Conservation (phyloP, 2,329 filamentous ascomycete genomes). For the Aspergillus piperis region DNA sequence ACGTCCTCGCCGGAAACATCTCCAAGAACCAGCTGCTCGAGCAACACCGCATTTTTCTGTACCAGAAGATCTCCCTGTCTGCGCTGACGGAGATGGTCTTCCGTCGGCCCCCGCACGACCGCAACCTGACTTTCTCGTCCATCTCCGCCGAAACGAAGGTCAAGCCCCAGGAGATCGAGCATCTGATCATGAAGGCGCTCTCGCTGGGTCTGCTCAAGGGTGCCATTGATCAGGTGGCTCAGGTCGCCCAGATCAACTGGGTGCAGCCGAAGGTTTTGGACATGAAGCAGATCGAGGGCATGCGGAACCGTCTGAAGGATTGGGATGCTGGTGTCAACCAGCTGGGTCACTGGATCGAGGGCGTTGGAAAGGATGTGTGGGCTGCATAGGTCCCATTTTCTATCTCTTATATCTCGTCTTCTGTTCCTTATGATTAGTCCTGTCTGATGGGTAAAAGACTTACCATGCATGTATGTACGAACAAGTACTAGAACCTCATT, state of each 20-base stretch:
- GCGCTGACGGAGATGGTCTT: constrained; percentile 96
- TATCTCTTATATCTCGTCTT: constrained; percentile 6
- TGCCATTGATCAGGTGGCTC: constrained; percentile 93
- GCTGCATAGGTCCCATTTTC: constrained; percentile 61
- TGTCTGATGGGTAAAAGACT: background rate
- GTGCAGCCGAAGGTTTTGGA: constrained; percentile 98
- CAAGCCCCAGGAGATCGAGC: constrained; percentile 86
- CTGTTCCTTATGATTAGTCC: constrained; percentile 15
- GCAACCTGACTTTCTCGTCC: constrained; percentile 85
- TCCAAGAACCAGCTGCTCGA: constrained; percentile 75
- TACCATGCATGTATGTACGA: constrained; percentile 19
- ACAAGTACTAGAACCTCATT: constrained; percentile 14
- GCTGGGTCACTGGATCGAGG: constrained; percentile 95
- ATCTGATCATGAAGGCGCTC: constrained; percentile 98
- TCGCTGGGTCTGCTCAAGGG: constrained; percentile 86
- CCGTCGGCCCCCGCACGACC: constrained; percentile 90
- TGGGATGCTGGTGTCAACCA: constrained; percentile 97
- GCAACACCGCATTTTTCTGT: constrained; percentile 78
- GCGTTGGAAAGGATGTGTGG: constrained; percentile 92
- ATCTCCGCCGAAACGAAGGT: constrained; percentile 94
- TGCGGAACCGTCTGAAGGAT: constrained; percentile 83
- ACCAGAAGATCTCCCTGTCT: constrained; percentile 97
- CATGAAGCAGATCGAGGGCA: constrained; percentile 89
- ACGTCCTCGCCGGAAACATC: constrained; percentile 78
- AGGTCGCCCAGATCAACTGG: constrained; percentile 95